Conservation (phyloP, 2,329 filamentous ascomycete species). For the Apiospora malaysiana region DNA sequence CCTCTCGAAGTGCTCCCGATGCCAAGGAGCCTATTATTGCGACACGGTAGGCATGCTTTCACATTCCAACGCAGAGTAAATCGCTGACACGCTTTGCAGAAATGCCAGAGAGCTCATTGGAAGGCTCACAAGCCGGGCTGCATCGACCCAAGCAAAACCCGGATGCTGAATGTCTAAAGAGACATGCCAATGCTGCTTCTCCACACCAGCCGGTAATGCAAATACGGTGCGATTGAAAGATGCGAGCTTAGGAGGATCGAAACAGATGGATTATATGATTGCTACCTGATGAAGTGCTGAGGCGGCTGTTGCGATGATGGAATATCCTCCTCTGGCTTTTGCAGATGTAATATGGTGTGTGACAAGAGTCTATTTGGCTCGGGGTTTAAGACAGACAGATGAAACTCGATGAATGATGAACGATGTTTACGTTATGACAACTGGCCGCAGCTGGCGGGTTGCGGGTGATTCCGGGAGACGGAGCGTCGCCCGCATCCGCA, state of each 20-base stretch:
- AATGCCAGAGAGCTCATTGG: not conserved
- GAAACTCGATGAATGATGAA: not conserved
- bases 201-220: not conserved
- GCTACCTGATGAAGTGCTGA: not conserved
- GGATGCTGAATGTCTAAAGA: not conserved
- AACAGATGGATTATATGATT: not conserved
- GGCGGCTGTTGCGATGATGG: not conserved
- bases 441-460: not conserved
- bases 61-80: not conserved
- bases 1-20: not conserved
- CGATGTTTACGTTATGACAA: not conserved
- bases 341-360: not conserved
- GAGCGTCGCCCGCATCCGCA: not conserved
- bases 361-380: not conserved
- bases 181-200: not conserved
- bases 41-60: not conserved
- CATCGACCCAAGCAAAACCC: not conserved
- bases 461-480: not conserved
- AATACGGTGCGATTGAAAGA: not conserved
- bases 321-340: not conserved
- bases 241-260: not conserved
- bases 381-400: not conserved
- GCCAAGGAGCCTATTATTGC: not conserved
- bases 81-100: not conserved
- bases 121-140: not conserved